A percentile compares a stretch with the other conserved stretches of the same genome.
These are phyloP conservation scores for Lactarius evosmus DNA, from an alignment of 768 basidiomycete species.

Conservation along the genomic window DNA sequence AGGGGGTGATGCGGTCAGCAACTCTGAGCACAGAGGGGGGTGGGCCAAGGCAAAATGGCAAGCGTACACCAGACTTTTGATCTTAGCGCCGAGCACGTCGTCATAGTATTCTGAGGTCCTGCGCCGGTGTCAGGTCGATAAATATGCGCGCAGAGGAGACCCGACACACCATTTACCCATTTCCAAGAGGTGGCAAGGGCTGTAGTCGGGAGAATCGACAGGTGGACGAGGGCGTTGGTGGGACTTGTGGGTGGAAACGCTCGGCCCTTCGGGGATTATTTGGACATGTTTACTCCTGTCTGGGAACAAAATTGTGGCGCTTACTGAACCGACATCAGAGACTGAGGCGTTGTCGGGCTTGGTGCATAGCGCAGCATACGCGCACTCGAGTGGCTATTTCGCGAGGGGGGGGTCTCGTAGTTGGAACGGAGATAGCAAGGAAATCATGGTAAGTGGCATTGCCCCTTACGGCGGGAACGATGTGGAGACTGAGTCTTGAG, in stretches of 20 bases:
- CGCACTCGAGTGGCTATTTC: not conserved
- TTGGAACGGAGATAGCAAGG: not conserved
- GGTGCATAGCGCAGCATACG: not conserved
- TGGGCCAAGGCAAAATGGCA: slow-evolving; percentile 15
- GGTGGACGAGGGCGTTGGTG: slow-evolving; percentile 1
- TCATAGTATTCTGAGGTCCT: slow-evolving; percentile 75
- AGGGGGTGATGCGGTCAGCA: slow-evolving; percentile 15
- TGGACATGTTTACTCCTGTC: slow-evolving; percentile 14
- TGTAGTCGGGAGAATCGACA: not conserved
- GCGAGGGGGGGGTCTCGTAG: not conserved
- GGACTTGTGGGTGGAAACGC: not conserved
- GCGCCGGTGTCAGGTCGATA: slow-evolving; percentile 14
- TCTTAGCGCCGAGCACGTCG: slow-evolving; percentile 68
- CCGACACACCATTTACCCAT: slow-evolving; percentile 71
- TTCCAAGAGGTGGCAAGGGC: slow-evolving; percentile 2
- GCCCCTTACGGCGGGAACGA: not conserved
- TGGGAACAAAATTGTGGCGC: slow-evolving; percentile 1
- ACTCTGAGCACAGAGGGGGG: not conserved
- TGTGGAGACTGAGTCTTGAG: not conserved
- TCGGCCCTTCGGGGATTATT: slow-evolving; percentile 3
- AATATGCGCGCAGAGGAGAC: slow-evolving; percentile 23
- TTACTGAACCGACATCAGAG: too few relatives aligned
- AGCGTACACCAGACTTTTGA: slow-evolving; percentile 74
- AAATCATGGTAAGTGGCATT: not conserved
- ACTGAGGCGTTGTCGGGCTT: not conserved